Conservation (phyloP, 345 rosid species). For the Populus alba region DNA sequence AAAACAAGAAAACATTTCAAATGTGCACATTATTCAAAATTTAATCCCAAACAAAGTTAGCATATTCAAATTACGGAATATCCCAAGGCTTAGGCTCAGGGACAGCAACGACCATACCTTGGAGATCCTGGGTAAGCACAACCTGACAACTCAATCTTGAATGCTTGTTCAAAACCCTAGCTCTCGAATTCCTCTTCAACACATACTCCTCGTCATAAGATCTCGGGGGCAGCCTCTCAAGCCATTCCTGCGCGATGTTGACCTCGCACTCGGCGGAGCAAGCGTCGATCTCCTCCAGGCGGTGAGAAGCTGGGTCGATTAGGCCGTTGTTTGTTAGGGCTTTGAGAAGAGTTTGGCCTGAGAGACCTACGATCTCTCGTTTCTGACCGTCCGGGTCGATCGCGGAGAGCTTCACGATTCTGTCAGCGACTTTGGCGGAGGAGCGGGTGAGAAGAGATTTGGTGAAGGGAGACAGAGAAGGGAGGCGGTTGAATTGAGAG, state of each 20-base stretch:
- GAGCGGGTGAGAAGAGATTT: slow-evolving; percentile 39
- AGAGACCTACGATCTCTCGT: slow-evolving; percentile 69
- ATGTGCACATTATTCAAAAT: slow-evolving; percentile 18
- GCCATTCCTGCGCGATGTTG: slow-evolving; percentile 94
- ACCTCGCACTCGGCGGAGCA: slow-evolving; percentile 99
- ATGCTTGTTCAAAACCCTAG: slow-evolving; percentile 82
- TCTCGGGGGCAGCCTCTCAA: slow-evolving; percentile 76
- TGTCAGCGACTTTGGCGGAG: slow-evolving; percentile 75
- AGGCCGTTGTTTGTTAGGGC: slow-evolving; percentile 66
- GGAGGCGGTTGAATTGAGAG: slow-evolving; percentile 55
- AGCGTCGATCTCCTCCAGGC: slow-evolving; percentile 94
- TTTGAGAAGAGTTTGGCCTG: slow-evolving; percentile 86
- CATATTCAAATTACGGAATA: slow-evolving; percentile 52
- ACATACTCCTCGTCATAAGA: slow-evolving; percentile 95
- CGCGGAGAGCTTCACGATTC: slow-evolving; percentile 86
- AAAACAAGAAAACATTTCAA: neutral
- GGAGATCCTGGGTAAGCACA: slow-evolving; percentile 64
- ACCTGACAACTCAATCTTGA: slow-evolving; percentile 93
- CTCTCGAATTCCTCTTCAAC: slow-evolving; percentile 73
- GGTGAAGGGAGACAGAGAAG: slow-evolving; percentile 42
- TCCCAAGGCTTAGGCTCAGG: slow-evolving; percentile 99
- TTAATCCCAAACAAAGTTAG: neutral
- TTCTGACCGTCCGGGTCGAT: slow-evolving; percentile 73
- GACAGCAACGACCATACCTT: slow-evolving; percentile 98
- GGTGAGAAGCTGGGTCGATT: slow-evolving; percentile 90